phyloP scores from a whole-genome alignment of 129 eudicot genomes.

The Flaveria bidentis region DNA sequence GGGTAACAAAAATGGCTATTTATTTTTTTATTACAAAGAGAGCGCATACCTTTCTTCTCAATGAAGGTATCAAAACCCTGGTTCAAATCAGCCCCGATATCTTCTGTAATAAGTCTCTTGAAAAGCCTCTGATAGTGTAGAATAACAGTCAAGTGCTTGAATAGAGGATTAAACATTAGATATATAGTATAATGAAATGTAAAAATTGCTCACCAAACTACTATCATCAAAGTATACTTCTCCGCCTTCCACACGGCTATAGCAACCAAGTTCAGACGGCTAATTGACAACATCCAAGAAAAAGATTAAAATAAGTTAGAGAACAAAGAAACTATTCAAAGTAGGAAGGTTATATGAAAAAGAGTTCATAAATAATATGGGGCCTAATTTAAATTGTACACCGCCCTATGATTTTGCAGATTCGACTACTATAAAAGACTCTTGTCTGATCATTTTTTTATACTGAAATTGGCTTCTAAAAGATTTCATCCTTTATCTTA shows the following conservation, averaged over 20 bases:
- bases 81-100: slow-evolving; percentile 85
- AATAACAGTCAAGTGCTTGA: slow-evolving; percentile 5
- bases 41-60: slow-evolving; percentile 67
- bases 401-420: not conserved
- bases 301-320: slow-evolving; percentile 22
- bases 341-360: not conserved
- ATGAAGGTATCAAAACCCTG: slow-evolving; percentile 88
- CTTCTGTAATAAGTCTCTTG: slow-evolving; percentile 86
- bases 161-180: not conserved
- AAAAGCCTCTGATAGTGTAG: slow-evolving; percentile 67
- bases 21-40: not conserved
- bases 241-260: slow-evolving; percentile 92
- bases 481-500: too few species aligned
- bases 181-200: not conserved
- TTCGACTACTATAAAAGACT: not conserved
- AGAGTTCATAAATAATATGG: not conserved
- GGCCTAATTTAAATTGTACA: not conserved
- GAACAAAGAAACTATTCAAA: not conserved
- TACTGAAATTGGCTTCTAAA: too few species aligned
- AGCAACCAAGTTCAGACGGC: slow-evolving; percentile 98
- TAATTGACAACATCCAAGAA: slow-evolving; percentile 35
- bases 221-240: slow-evolving; percentile 93
- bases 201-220: slow-evolving; percentile 71
- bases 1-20: not conserved
- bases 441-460: too few species aligned